These are phyloP conservation scores for Phialophora macrospora DNA, from an alignment of 2,329 filamentous ascomycete species.

Conservation along the genomic window DNA sequence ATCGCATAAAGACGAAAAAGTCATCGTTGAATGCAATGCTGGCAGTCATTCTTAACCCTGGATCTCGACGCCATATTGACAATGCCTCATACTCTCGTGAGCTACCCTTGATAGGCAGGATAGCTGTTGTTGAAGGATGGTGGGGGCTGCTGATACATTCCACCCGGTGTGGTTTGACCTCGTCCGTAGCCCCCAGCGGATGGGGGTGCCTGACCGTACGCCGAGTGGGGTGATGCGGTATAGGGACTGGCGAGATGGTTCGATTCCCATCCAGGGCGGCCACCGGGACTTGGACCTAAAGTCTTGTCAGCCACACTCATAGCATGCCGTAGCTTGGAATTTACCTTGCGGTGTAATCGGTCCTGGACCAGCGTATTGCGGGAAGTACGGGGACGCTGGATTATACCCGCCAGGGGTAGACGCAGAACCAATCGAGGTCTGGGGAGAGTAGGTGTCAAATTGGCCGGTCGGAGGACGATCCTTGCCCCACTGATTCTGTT, in stretches of 20 bases:
- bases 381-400: constrained; percentile 83
- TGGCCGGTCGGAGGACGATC: constrained; percentile 88
- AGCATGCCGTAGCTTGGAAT: constrained; percentile 49
- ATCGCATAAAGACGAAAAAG: neutral
- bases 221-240: constrained; percentile 50
- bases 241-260: constrained; percentile 63
- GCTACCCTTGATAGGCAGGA: constrained; percentile 29
- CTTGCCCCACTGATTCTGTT: constrained; percentile 83
- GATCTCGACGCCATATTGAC: neutral
- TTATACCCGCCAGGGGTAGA: constrained; percentile 71
- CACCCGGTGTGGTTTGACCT: constrained; percentile 54
- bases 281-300: constrained; percentile 61
- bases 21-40: neutral
- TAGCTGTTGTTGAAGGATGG: constrained; percentile 31
- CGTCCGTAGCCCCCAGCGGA: constrained; percentile 86
- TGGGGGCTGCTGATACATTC: constrained; percentile 34
- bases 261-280: constrained; percentile 52
- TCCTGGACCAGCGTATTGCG: constrained; percentile 81
- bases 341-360: constrained; percentile 52
- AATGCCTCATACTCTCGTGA: constrained; percentile 17
- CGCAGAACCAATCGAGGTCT: constrained; percentile 72
- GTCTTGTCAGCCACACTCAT: constrained; percentile 14
- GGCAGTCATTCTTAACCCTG: neutral
- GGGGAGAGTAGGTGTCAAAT: constrained; percentile 82
- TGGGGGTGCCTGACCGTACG: constrained; percentile 66